Conservation (phyloP, 1,139 yeast species). For the Geotrichum siamense region DNA sequence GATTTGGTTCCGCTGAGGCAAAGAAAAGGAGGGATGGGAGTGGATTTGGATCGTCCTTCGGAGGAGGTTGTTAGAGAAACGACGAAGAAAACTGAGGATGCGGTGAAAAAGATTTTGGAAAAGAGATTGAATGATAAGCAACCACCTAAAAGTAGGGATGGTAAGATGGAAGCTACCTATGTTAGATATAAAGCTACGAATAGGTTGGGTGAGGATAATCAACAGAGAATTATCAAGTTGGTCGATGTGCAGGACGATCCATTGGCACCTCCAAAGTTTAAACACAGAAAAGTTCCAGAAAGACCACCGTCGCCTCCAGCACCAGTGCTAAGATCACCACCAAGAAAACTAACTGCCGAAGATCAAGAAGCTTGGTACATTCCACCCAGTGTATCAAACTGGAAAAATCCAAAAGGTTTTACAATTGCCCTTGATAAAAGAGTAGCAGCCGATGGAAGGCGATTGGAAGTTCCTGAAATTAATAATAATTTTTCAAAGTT, state of each 20-base stretch:
- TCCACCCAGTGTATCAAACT: conserved; percentile 87
- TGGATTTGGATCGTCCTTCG: conserved; percentile 38
- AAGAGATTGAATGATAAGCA: conserved; percentile 33
- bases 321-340: conserved; percentile 45
- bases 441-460: conserved; percentile 51
- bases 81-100: conserved; percentile 42
- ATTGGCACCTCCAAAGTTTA: conserved; percentile 73
- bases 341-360: conserved; percentile 56
- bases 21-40: conserved; percentile 35
- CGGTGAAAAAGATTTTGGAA: conserved; percentile 42
- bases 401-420: conserved; percentile 94
- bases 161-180: conserved; percentile 37
- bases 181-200: conserved; percentile 46
- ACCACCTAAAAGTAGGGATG: conserved; percentile 26
- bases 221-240: conserved; percentile 46
- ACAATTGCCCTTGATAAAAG: conserved; percentile 77
- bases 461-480: conserved; percentile 36
- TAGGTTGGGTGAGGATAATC: conserved; percentile 31
- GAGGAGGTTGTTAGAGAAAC: conserved; percentile 38
- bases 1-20: conserved; percentile 47
- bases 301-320: conserved; percentile 65
- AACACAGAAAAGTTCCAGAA: conserved; percentile 65
- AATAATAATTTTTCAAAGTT: conserved; percentile 59
- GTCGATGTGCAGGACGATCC: conserved; percentile 71
- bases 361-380: conserved; percentile 81